These are phyloP conservation scores for Adenanthera pavonina DNA, from an alignment of 306 rosid genomes.

Conservation along the genomic window DNA sequence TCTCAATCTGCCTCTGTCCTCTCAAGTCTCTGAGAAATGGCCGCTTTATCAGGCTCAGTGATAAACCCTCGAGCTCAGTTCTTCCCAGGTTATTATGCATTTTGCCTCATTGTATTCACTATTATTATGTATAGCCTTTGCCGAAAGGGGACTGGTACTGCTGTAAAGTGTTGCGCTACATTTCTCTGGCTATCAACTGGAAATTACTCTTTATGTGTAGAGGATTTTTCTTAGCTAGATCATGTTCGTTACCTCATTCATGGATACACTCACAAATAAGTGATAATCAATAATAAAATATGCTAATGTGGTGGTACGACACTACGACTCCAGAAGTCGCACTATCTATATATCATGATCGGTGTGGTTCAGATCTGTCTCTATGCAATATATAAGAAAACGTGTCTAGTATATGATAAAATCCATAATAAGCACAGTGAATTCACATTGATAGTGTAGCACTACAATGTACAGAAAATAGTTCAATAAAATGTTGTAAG, in stretches of 20 bases:
- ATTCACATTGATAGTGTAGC: too few relatives aligned
- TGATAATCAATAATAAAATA: background rate
- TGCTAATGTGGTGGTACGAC: background rate
- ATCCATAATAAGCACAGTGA: too few relatives aligned
- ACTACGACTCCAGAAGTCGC: background rate
- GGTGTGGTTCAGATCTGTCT: too few relatives aligned
- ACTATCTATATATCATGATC: too few relatives aligned
- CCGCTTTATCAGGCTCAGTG: conserved; percentile 43
- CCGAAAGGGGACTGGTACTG: background rate
- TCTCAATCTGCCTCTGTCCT: background rate
- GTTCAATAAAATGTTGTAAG: background rate
- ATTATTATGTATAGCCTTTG: background rate
- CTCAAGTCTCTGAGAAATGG: conserved; percentile 42
- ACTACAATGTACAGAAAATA: too few relatives aligned
- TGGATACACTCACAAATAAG: background rate
- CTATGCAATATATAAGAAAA: too few relatives aligned
- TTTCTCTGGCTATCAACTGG: background rate
- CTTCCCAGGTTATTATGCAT: conserved; percentile 39
- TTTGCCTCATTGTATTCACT: background rate
- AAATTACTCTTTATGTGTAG: background rate
- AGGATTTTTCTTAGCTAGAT: background rate
- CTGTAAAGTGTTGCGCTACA: background rate
- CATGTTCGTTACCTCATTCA: background rate
- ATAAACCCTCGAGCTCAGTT: conserved; percentile 41
- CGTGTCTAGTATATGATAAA: too few relatives aligned